Percentiles rank a stretch among this genome's conserved stretches.
Evolutionary conservation across 2,329 filamentous ascomycete genomes (phyloP).

Genomic region (Pyrenophora teres): DNA sequence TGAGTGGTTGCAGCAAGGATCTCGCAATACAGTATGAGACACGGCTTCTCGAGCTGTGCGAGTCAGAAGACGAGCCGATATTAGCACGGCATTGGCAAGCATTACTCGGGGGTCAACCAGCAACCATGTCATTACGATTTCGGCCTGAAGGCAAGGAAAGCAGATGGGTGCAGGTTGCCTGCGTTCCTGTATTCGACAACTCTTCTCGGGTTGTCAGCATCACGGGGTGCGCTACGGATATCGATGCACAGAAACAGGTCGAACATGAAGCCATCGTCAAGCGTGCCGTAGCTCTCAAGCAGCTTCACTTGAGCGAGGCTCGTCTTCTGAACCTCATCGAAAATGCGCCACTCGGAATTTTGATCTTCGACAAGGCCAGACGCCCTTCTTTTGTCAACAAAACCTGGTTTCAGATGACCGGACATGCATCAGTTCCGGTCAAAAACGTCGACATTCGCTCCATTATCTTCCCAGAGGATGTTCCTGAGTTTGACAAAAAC

Average conservation of each 20-base stretch:
- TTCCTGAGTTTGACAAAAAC: background rate
- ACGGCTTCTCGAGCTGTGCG: constrained; percentile 1
- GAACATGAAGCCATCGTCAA: background rate
- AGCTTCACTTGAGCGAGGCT: background rate
- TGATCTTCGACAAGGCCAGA: background rate
- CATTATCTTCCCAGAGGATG: background rate
- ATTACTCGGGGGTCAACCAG: background rate
- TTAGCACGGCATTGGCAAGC: background rate
- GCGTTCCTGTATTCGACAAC: constrained; percentile 3
- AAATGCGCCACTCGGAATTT: background rate
- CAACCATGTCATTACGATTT: background rate
- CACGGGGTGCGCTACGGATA: background rate
- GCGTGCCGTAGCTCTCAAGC: background rate
- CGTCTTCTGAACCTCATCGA: constrained; percentile 2
- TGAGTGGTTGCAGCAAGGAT: constrained; percentile 3
- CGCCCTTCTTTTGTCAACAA: constrained; percentile 3
- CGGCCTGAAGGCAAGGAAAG: background rate
- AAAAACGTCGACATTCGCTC: background rate
- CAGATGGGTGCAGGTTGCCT: constrained; percentile 3
- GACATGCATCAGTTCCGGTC: background rate
- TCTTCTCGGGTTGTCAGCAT: background rate
- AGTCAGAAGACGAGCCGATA: background rate
- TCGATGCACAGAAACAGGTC: background rate
- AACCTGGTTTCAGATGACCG: constrained; percentile 5
- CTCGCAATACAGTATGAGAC: background rate